phyloP scores from a whole-genome alignment of 2,329 filamentous ascomycete genomes.

The Stachybotrys chartarum region DNA sequence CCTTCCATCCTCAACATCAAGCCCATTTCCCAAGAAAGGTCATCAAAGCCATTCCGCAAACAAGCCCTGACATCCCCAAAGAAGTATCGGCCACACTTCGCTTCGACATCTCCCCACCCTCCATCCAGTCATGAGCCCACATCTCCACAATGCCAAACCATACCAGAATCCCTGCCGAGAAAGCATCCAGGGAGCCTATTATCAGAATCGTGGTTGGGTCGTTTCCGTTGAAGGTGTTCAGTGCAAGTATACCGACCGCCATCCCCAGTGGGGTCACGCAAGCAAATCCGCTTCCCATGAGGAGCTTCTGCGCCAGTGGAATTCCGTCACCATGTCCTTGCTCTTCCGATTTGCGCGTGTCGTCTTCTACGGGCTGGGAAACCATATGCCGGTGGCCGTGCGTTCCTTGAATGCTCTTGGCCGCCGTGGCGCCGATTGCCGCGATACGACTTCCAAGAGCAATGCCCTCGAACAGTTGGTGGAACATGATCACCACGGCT shows the following conservation, averaged over 20 bases:
- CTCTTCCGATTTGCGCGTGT: not conserved
- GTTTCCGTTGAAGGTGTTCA: conserved; percentile 67
- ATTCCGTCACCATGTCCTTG: not conserved
- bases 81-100: conserved; percentile 39
- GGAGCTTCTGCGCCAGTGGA: conserved; percentile 40
- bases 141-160: conserved; percentile 78
- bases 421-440: conserved; percentile 33
- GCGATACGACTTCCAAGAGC: conserved; percentile 67
- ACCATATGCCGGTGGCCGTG: conserved; percentile 8
- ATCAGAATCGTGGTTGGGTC: conserved; percentile 60
- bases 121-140: conserved; percentile 68
- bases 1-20: conserved; percentile 20
- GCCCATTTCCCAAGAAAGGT: conserved; percentile 71
- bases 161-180: conserved; percentile 67
- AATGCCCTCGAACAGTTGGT: conserved; percentile 72
- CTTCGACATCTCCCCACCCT: conserved; percentile 45
- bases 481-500: conserved; percentile 64
- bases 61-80: conserved; percentile 43
- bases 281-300: conserved; percentile 57
- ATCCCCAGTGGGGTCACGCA: conserved; percentile 71
- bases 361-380: conserved; percentile 6
- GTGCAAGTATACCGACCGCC: conserved; percentile 68
- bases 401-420: conserved; percentile 10
- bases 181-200: conserved; percentile 64
- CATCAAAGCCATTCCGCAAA: conserved; percentile 62